phyloP scores from a whole-genome alignment of 2,329 filamentous ascomycete species.

The Sarocladiaceae sp. region DNA sequence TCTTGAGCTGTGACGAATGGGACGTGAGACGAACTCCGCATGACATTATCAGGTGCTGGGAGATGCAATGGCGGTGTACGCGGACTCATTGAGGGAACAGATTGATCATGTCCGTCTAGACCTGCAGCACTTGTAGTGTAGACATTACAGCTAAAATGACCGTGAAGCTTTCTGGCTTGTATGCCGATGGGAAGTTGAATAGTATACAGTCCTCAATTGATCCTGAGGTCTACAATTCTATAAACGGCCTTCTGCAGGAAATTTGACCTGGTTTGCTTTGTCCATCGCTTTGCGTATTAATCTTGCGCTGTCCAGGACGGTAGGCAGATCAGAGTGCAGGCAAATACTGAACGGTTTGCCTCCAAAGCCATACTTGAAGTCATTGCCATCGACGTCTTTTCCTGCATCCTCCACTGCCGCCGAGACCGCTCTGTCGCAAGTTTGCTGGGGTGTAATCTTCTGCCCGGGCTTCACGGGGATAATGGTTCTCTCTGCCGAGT shows the following conservation, averaged over 20 bases:
- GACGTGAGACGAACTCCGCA: too few relatives aligned
- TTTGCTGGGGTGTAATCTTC: background rate
- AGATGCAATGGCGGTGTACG: too few relatives aligned
- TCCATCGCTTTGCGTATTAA: conserved; percentile 5
- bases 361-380: conserved; percentile 4
- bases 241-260: background rate
- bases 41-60: too few relatives aligned
- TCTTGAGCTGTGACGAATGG: too few relatives aligned
- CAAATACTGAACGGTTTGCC: conserved; percentile 8
- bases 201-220: background rate
- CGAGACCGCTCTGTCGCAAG: conserved; percentile 1
- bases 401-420: conserved; percentile 3
- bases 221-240: background rate
- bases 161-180: background rate
- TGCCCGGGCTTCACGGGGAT: background rate
- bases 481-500: conserved; percentile 2
- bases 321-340: conserved; percentile 10
- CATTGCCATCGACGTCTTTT: background rate
- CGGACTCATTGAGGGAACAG: too few relatives aligned
- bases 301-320: conserved; percentile 8
- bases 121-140: too few relatives aligned
- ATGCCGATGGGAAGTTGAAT: background rate
- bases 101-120: too few relatives aligned
- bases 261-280: conserved; percentile 2
- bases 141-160: too few relatives aligned